Evolutionary conservation across 2,329 filamentous ascomycete genomes (phyloP).

Genomic region (Epicoccum sorghinum): DNA sequence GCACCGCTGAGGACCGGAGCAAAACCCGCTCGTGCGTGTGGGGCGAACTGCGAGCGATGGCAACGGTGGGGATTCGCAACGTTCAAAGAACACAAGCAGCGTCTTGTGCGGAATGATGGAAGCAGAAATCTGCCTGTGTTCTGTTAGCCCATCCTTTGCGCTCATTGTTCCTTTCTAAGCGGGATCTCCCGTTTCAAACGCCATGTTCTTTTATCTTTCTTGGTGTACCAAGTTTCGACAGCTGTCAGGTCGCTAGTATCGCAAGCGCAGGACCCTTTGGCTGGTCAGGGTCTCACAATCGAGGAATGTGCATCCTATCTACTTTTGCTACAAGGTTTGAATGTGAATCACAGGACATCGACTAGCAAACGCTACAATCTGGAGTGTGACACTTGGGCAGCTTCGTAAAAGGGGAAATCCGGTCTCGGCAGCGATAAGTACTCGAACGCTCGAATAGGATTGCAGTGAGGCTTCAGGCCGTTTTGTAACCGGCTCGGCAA

Average conservation of each 20-base stretch:
- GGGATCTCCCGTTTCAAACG: not conserved
- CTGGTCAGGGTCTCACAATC: not conserved
- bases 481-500: slow-evolving; percentile 7
- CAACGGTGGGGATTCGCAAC: slow-evolving; percentile 2
- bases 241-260: not conserved
- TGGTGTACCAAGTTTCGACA: not conserved
- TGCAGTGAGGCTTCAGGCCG: not conserved
- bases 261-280: not conserved
- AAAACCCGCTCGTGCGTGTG: not conserved
- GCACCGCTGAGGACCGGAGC: not conserved
- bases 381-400: too few species aligned
- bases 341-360: too few species aligned
- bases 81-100: not conserved
- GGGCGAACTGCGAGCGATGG: not conserved
- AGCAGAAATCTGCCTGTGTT: not conserved
- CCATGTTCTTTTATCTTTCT: not conserved
- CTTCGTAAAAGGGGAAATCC: not conserved
- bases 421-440: not conserved
- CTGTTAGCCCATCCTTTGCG: too few species aligned
- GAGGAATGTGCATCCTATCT: too few species aligned
- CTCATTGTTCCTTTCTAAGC: not conserved
- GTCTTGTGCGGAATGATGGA: not conserved
- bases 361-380: too few species aligned
- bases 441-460: not conserved
- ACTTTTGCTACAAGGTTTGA: too few species aligned